Evolutionary conservation across 2,329 filamentous ascomycete genomes (phyloP).

Genomic region (Ceratocystis albifundus): DNA sequence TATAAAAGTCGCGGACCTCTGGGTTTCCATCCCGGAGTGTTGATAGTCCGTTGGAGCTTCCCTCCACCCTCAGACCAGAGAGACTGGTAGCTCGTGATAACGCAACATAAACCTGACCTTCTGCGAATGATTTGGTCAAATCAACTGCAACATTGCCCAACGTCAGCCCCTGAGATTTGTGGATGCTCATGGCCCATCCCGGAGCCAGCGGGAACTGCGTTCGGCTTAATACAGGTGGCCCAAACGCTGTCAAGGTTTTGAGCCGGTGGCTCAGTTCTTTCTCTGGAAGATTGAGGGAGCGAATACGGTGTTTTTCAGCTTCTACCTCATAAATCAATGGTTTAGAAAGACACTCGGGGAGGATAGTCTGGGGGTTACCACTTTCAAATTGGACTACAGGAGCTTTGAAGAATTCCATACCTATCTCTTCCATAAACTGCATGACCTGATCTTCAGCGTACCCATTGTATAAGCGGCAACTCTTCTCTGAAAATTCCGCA

Average conservation of each 20-base stretch:
- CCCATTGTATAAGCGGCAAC: no score
- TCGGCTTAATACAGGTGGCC: neutral
- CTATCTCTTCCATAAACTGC: neutral
- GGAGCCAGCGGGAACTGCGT: neutral
- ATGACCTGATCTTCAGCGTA: neutral
- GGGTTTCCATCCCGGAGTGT: neutral
- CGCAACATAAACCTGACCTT: neutral
- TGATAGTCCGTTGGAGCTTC: neutral
- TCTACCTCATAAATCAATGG: neutral
- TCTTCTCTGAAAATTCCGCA: neutral
- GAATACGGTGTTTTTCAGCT: neutral
- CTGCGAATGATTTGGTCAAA: neutral
- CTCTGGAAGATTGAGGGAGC: neutral
- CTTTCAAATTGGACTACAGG: neutral
- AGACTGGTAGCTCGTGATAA: neutral
- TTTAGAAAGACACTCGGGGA: neutral
- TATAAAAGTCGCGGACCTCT: neutral
- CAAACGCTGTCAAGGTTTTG: no score
- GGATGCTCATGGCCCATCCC: neutral
- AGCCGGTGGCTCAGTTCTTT: neutral
- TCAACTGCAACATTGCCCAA: neutral
- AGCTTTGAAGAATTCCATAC: neutral
- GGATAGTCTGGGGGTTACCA: neutral
- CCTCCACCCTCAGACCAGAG: neutral
- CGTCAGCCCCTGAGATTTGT: neutral